phyloP scores from a whole-genome alignment of 257 asterid genomes.

The Ocimum tenuiflorum region DNA sequence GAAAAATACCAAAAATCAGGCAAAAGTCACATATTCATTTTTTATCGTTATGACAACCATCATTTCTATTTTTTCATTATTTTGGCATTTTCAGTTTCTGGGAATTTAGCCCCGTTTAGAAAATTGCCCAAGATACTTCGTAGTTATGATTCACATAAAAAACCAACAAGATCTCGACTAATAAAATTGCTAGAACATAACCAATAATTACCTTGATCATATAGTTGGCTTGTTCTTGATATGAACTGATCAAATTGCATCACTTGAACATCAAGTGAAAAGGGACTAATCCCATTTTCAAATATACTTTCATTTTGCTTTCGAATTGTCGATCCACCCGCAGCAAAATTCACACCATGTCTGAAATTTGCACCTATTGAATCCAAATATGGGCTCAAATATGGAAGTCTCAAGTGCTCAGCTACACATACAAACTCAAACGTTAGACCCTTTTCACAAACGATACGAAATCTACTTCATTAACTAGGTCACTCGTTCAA shows the following conservation, averaged over 20 bases:
- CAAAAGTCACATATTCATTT: too few relatives aligned
- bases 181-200: too few relatives aligned
- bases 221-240: constrained; percentile 32
- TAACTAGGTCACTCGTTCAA: background rate
- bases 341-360: constrained; percentile 51
- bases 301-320: constrained; percentile 31
- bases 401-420: constrained; percentile 42
- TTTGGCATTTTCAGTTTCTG: too few relatives aligned
- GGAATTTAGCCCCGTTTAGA: too few relatives aligned
- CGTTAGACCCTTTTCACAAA: background rate
- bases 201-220: constrained; percentile 27
- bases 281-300: constrained; percentile 37
- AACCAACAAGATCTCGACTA: too few relatives aligned
- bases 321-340: constrained; percentile 37
- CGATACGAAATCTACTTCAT: background rate
- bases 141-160: too few relatives aligned
- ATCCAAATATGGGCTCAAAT: constrained; percentile 41
- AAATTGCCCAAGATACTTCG: too few relatives aligned
- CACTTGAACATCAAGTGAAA: constrained; percentile 41
- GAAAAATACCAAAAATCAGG: too few relatives aligned
- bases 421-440: constrained; percentile 25
- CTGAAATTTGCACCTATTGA: constrained; percentile 38
- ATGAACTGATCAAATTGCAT: constrained; percentile 33
- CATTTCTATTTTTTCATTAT: too few relatives aligned
- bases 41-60: too few relatives aligned